Evolutionary conservation across 2,329 filamentous ascomycete genomes (phyloP).

Genomic region (Venturia aucupariae): DNA sequence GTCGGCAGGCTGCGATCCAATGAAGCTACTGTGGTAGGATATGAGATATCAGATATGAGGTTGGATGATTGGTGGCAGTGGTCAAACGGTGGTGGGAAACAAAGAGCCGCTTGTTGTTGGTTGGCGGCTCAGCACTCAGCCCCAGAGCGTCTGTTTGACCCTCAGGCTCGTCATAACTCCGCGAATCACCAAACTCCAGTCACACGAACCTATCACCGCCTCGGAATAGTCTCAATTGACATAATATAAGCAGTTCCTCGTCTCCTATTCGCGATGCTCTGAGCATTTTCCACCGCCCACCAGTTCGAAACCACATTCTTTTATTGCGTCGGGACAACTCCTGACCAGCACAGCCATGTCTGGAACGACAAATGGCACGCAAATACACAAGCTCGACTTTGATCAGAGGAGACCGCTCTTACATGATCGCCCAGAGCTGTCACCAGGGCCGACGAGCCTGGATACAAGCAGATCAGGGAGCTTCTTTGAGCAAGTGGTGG

Average conservation of each 20-base stretch:
- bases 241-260: background rate
- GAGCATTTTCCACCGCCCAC: background rate
- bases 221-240: background rate
- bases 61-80: background rate
- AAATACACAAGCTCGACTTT: conserved; percentile 44
- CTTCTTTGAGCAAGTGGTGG: conserved; percentile 53
- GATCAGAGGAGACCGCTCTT: conserved; percentile 33
- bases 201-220: conserved; percentile 1
- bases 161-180: background rate
- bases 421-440: conserved; percentile 23
- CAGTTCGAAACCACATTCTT: background rate
- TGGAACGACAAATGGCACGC: background rate
- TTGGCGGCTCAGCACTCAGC: background rate
- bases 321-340: background rate
- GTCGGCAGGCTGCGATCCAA: background rate
- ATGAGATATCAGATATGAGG: conserved; percentile 1
- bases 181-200: conserved; percentile 4
- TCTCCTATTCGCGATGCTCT: conserved; percentile 10
- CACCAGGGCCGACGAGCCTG: conserved; percentile 27
- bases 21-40: background rate
- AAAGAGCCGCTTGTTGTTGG: too few species aligned
- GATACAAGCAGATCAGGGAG: conserved; percentile 39
- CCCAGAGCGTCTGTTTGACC: background rate
- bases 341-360: background rate
- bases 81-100: background rate